Evolutionary conservation across 192 early-diverging fungal species (phyloP).

Genomic region (Funneliformis mosseae): DNA sequence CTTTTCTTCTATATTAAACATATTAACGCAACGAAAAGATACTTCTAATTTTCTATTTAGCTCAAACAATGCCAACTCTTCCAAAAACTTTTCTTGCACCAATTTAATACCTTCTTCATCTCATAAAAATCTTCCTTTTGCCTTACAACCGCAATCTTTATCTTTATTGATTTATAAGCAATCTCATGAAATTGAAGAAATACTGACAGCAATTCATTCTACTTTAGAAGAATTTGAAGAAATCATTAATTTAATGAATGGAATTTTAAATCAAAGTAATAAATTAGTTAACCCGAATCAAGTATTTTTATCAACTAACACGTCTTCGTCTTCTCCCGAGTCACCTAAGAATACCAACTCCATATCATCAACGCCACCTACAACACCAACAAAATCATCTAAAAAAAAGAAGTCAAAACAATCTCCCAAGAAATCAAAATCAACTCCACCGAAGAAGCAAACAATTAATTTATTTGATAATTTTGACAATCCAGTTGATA

Average conservation of each 20-base stretch:
- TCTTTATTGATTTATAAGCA: slow-evolving; percentile 26
- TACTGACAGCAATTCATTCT: slow-evolving; percentile 5
- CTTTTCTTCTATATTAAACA: slow-evolving; percentile 21
- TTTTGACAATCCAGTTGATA: not conserved
- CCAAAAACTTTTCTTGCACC: not conserved
- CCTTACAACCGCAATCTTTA: not conserved
- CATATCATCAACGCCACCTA: not conserved
- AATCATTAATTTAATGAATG: slow-evolving; percentile 21
- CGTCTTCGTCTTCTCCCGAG: not conserved
- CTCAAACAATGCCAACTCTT: not conserved
- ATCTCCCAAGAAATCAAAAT: not conserved
- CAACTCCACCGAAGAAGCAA: not conserved
- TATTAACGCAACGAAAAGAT: slow-evolving; percentile 19
- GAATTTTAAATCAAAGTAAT: slow-evolving; percentile 10
- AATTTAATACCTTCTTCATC: not conserved
- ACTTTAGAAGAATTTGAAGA: slow-evolving; percentile 18
- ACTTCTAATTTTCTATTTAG: not conserved
- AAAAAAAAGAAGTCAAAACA: not conserved
- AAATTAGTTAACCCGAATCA: not conserved
- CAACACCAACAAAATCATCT: not conserved
- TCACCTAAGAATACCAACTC: too few species aligned
- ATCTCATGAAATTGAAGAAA: slow-evolving; percentile 21
- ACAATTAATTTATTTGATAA: not conserved
- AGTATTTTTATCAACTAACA: not conserved
- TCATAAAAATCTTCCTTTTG: not conserved